Evolutionary conservation across 768 basidiomycete genomes (phyloP), one percentile per base, ranked within the genome.

Genomic region (Pleurotus citrinopileatus): DNA sequence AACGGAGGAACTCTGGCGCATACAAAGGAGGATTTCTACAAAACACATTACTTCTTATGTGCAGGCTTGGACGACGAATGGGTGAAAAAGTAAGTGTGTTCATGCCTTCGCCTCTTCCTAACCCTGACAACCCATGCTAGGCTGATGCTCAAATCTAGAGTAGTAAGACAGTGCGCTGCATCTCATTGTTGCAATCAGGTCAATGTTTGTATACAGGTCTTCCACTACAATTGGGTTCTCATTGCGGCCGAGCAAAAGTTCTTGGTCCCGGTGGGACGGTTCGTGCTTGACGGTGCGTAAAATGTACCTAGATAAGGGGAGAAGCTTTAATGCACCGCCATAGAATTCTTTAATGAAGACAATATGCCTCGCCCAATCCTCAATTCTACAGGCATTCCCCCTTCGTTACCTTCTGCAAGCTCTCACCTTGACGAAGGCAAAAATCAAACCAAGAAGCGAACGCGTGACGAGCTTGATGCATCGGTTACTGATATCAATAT

Each of bases 201-300:
- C 17, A 27, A 29, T 22, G 28, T 19, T 17, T 15, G 10, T 15
- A 5, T 12, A 3, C 20, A 58, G 57, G 57, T 52, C 1, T 36
- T 55, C 19, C 57, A 58, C 37, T 38, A 40, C n/a, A 29, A 17
- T 20, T 58, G 57, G 57, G 48, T 58, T 4, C 50, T 42, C n/a
- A 26, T 42, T 26, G 32, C 57, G 9, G 40, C 51, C 4, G 22
- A 23, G 3, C 52, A 51, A 12, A 29, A 55, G n/a, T 55, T 55
- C 38, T 19, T 55, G 26, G 50, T 55, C n/a, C 54, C 54, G 10
- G 29, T 55, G 9, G 28, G 47, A 17, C 37, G 32, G 37, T 58
- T 47, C 22, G 44, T 58, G 17, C 46, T 58, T 4, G 57, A 58
- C 25, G 57, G 57, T 58, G n/a, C n/a, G n/a, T n/a, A n/a, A 20